Evolutionary conservation across 495 filamentous ascomycete species (phyloP).

Genomic region (Podospora sp.): DNA sequence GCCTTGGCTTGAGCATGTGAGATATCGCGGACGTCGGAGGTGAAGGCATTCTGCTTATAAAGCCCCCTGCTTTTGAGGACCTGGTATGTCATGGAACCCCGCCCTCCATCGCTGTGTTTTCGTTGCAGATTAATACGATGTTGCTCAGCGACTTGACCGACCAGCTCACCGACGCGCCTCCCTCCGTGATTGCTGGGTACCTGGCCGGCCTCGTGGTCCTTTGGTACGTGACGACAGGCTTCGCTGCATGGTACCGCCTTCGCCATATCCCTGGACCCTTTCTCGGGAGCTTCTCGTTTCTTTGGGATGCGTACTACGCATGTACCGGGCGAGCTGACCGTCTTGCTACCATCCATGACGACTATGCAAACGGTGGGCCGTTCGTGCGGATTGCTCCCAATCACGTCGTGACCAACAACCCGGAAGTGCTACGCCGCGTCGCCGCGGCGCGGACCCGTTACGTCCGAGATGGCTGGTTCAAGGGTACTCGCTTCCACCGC

Average conservation of each 20-base stretch:
- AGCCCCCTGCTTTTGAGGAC: background rate
- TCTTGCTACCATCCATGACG: slow-evolving; percentile 14
- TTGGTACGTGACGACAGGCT: slow-evolving; percentile 17
- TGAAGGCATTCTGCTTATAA: background rate
- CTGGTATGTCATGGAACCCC: too few relatives aligned
- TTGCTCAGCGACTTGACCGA: background rate
- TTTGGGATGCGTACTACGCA: slow-evolving; percentile 12
- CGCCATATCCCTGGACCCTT: slow-evolving; percentile 20
- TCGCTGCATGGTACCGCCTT: slow-evolving; percentile 22
- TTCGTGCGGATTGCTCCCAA: slow-evolving; percentile 41
- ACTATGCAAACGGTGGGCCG: slow-evolving; percentile 14
- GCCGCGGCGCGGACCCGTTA: slow-evolving; percentile 35
- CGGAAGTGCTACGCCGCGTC: slow-evolving; percentile 38
- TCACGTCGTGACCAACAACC: slow-evolving; percentile 42
- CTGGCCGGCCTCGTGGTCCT: slow-evolving; percentile 1
- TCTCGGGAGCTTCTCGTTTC: slow-evolving; percentile 23
- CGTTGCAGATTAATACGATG: background rate
- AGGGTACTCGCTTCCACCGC: slow-evolving; percentile 34
- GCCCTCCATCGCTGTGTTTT: background rate
- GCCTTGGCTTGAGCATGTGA: background rate
- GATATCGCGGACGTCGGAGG: background rate
- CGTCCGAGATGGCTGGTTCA: slow-evolving; percentile 35
- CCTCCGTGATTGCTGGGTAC: background rate
- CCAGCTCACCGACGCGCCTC: background rate
- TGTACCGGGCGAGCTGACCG: slow-evolving; percentile 5